phyloP scores from a whole-genome alignment of 164 flowering plant genomes.

The Sextonia rubra region DNA sequence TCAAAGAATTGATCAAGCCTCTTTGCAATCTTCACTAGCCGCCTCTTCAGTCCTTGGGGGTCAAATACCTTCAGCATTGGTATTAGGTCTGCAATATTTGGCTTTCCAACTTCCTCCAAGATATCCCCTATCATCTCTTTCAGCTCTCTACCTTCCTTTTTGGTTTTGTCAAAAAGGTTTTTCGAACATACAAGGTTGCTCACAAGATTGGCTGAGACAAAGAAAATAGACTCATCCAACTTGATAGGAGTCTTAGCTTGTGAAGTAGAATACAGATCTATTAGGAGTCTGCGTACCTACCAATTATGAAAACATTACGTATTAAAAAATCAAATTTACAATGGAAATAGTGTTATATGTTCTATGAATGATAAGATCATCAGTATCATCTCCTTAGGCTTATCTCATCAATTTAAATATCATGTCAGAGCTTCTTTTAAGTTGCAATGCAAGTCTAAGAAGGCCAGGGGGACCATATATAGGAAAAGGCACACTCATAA shows the following conservation, averaged over 20 bases:
- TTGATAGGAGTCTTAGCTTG: conserved; percentile 14
- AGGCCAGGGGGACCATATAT: too few relatives aligned
- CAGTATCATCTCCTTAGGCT: too few relatives aligned
- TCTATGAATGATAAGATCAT: too few relatives aligned
- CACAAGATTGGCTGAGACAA: conserved; percentile 24
- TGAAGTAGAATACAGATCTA: conserved; percentile 10
- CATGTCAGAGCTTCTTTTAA: too few relatives aligned
- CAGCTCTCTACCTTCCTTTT: conserved; percentile 24
- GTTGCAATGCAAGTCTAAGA: too few relatives aligned
- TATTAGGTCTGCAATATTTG: conserved; percentile 28
- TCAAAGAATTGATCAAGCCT: conserved; percentile 30
- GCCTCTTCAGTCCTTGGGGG: conserved; percentile 28
- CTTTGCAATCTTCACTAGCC: conserved; percentile 21
- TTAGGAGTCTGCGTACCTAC: conserved; percentile 19
- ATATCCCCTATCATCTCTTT: conserved; percentile 32
- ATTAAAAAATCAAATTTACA: not conserved
- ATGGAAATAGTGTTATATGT: too few relatives aligned
- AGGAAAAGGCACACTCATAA: too few relatives aligned
- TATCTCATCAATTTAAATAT: too few relatives aligned
- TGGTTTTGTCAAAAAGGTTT: conserved; percentile 21
- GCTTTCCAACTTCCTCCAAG: conserved; percentile 24
- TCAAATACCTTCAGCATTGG: conserved; percentile 25
- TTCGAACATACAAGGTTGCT: conserved; percentile 30
- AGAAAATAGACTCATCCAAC: conserved; percentile 22
- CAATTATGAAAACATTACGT: not conserved